phyloP scores from a whole-genome alignment of 768 basidiomycete genomes.

The Russula virescens region DNA sequence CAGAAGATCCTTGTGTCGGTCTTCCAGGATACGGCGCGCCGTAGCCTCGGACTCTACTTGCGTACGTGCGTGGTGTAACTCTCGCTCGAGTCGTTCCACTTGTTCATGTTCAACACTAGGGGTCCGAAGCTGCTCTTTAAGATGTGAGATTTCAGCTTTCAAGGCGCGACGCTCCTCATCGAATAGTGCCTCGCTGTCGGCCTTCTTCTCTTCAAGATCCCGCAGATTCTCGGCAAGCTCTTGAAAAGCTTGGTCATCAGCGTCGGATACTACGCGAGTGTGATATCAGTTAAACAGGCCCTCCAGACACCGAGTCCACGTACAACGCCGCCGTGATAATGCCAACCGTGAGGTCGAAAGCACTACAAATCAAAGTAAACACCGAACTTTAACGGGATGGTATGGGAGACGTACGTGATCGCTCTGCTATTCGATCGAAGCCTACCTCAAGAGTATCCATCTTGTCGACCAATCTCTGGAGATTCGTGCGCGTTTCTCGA shows the following conservation, averaged over 20 bases:
- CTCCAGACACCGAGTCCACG: slow-evolving; percentile 30
- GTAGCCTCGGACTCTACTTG: slow-evolving; percentile 59
- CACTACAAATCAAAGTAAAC: slow-evolving; percentile 40
- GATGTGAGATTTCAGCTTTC: slow-evolving; percentile 50
- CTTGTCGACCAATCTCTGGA: slow-evolving; percentile 66
- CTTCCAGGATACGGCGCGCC: slow-evolving; percentile 58
- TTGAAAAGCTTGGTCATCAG: slow-evolving; percentile 68
- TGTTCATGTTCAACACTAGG: slow-evolving; percentile 46
- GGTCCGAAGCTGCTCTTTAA: slow-evolving; percentile 42
- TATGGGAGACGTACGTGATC: slow-evolving; percentile 53
- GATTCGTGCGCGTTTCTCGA: slow-evolving; percentile 49
- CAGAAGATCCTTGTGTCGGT: slow-evolving; percentile 52
- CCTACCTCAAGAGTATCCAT: slow-evolving; percentile 77
- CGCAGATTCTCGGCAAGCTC: slow-evolving; percentile 67
- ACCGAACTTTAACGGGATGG: neutral
- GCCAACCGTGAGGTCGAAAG: slow-evolving; percentile 69
- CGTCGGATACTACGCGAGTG: slow-evolving; percentile 51
- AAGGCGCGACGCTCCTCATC: slow-evolving; percentile 53
- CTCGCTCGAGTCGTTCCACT: slow-evolving; percentile 54
- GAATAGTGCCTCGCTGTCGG: slow-evolving; percentile 50
- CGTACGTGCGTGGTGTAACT: slow-evolving; percentile 54
- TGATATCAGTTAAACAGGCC: neutral
- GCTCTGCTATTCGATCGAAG: slow-evolving; percentile 83
- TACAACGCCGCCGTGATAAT: slow-evolving; percentile 65
- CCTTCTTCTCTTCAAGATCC: slow-evolving; percentile 49